A percentile compares a stretch with the other conserved stretches of the same genome.
phyloP scores from a whole-genome alignment of 306 rosid genomes.

The Trifolium pratense region DNA sequence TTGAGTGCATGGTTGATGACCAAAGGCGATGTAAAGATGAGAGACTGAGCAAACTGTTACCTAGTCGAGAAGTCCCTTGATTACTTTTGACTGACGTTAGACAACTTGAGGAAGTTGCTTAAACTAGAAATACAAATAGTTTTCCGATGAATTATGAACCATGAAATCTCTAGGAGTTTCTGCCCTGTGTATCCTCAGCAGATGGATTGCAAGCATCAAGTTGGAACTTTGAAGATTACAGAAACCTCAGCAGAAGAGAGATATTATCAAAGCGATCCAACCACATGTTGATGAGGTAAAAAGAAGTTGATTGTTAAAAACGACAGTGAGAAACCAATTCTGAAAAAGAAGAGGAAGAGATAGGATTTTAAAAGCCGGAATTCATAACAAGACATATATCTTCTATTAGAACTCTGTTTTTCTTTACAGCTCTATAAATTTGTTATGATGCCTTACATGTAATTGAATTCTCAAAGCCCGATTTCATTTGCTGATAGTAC shows the following conservation, averaged over 20 bases:
- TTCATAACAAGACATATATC: not conserved
- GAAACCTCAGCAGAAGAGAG: conserved; percentile 18
- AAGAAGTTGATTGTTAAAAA: not conserved
- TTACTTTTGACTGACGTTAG: not conserved
- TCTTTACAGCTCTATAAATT: not conserved
- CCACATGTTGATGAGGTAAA: not conserved
- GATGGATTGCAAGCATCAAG: not conserved
- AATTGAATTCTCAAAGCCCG: conserved; percentile 18
- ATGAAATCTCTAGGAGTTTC: not conserved
- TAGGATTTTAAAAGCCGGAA: not conserved
- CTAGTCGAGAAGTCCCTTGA: conserved; percentile 27
- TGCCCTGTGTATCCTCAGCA: not conserved
- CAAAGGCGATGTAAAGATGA: conserved; percentile 80
- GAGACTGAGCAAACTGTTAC: conserved; percentile 53
- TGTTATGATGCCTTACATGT: not conserved
- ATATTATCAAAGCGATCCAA: not conserved
- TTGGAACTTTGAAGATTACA: not conserved
- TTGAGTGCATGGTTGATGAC: conserved; percentile 81
- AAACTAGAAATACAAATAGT: conserved; percentile 3
- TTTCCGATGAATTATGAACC: not conserved
- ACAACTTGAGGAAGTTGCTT: conserved; percentile 10
- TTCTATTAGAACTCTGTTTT: conserved; percentile 3
- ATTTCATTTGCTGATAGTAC: conserved; percentile 1
- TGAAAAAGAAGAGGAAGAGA: not conserved
- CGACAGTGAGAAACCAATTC: conserved; percentile 1